phyloP scores from a whole-genome alignment of 225 moss, liverwort and hornwort genomes.

The Pseudoscleropodium purum region DNA sequence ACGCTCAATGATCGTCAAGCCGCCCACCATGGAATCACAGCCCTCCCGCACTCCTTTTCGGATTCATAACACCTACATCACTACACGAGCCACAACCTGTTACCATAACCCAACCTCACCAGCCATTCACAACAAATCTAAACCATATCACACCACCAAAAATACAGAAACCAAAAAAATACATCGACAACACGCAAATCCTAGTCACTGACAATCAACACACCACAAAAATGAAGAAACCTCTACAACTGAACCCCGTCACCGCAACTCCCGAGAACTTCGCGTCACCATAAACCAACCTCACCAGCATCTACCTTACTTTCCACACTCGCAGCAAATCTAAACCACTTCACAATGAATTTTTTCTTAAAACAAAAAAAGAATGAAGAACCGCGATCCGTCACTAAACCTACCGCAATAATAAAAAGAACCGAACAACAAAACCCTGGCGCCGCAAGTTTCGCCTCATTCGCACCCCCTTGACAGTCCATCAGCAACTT shows the following conservation, averaged over 20 bases:
- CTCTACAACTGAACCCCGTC: background rate
- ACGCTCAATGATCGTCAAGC: background rate
- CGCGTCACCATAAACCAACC: background rate
- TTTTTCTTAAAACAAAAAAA: background rate
- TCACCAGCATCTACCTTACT: background rate
- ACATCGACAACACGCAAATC: background rate
- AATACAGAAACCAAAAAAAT: background rate
- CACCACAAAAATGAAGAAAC: background rate
- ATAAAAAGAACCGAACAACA: background rate
- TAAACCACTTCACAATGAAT: background rate
- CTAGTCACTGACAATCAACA: background rate
- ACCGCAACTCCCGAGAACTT: background rate
- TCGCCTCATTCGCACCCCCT: background rate
- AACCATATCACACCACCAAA: background rate
- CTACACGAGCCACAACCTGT: background rate
- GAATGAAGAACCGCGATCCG: background rate
- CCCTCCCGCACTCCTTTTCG: background rate
- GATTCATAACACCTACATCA: conserved; percentile 1
- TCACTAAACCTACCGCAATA: background rate
- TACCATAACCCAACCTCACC: background rate
- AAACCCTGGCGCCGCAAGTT: background rate
- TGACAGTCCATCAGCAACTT: background rate
- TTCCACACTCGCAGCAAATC: background rate
- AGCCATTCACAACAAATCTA: background rate
- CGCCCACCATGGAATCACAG: background rate